Evolutionary conservation across 2,329 filamentous ascomycete species (phyloP).

Genomic region (Akanthomyces muscarius): DNA sequence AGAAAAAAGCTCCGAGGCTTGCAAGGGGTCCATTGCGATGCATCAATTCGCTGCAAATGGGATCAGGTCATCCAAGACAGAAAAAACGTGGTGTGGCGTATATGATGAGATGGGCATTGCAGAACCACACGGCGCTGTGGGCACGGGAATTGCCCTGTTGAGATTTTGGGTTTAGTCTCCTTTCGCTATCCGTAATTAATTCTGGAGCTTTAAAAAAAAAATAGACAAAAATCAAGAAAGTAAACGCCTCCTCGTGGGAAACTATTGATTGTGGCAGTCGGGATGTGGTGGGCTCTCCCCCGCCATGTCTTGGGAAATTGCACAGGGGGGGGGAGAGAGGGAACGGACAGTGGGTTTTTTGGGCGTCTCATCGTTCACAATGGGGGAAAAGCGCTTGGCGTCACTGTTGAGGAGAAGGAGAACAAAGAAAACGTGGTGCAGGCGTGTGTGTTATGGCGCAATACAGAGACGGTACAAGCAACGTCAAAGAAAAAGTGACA

Average conservation of each 20-base stretch:
- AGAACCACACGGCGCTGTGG: conserved; percentile 12
- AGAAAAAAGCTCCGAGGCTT: not conserved
- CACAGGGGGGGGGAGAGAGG: not conserved
- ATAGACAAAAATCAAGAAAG: not conserved
- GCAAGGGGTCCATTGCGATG: not conserved
- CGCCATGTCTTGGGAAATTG: conserved; percentile 6
- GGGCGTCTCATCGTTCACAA: not conserved
- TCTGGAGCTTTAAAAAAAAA: not conserved
- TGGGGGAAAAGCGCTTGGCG: not conserved
- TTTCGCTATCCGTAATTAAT: not conserved
- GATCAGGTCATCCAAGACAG: not conserved
- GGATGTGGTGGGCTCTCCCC: not conserved
- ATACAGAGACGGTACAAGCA: too few relatives aligned
- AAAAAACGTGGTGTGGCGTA: conserved; percentile 15
- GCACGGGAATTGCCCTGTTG: not conserved
- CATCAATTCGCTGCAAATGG: not conserved
- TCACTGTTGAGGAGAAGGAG: not conserved
- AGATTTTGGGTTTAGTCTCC: not conserved
- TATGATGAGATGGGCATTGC: not conserved
- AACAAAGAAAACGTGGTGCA: not conserved
- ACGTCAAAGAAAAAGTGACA: not conserved
- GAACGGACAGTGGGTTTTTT: not conserved
- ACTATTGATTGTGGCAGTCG: conserved; percentile 4
- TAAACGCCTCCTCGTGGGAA: not conserved
- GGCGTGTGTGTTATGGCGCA: too few relatives aligned